Percentiles rank a stretch among this genome's conserved stretches.
Evolutionary conservation across 2,329 filamentous ascomycete genomes (phyloP).

Genomic region (Thelonectria blattea): DNA sequence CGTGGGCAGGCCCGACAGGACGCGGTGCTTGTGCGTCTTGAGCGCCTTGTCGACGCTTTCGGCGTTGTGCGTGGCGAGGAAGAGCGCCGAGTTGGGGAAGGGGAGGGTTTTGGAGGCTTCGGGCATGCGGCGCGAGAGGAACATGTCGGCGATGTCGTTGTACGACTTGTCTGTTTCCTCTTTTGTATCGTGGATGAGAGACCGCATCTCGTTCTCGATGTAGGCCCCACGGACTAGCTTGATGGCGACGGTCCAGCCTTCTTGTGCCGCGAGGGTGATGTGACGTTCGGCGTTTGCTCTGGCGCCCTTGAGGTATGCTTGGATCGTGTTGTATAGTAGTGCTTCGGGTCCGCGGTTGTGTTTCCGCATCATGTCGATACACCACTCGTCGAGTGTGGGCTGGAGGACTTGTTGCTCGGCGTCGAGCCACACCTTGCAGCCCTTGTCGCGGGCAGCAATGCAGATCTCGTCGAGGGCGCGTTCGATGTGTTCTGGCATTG

Average conservation of each 20-base stretch:
- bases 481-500: constrained; percentile 47
- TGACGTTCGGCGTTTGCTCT: constrained; percentile 50
- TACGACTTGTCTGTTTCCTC: constrained; percentile 59
- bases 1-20: constrained; percentile 39
- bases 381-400: constrained; percentile 41
- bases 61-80: constrained; percentile 61
- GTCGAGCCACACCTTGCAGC: constrained; percentile 51
- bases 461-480: constrained; percentile 50
- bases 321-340: constrained; percentile 58
- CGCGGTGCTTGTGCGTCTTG: constrained; percentile 48
- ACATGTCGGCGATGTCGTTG: constrained; percentile 53
- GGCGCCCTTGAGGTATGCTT: constrained; percentile 60
- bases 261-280: constrained; percentile 51
- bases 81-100: constrained; percentile 54
- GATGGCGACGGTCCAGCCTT: constrained; percentile 59
- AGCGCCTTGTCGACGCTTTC: constrained; percentile 49
- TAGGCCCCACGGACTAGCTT: constrained; percentile 65
- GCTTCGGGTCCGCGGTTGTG: constrained; percentile 45
- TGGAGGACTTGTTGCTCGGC: constrained; percentile 54
- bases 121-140: constrained; percentile 46
- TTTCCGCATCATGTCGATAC: constrained; percentile 44
- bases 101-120: constrained; percentile 18
- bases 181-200: constrained; percentile 58
- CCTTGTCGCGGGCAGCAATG: constrained; percentile 41
- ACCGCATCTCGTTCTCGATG: constrained; percentile 54